phyloP scores from a whole-genome alignment of 345 rosid genomes.

The Acer saccharum region DNA sequence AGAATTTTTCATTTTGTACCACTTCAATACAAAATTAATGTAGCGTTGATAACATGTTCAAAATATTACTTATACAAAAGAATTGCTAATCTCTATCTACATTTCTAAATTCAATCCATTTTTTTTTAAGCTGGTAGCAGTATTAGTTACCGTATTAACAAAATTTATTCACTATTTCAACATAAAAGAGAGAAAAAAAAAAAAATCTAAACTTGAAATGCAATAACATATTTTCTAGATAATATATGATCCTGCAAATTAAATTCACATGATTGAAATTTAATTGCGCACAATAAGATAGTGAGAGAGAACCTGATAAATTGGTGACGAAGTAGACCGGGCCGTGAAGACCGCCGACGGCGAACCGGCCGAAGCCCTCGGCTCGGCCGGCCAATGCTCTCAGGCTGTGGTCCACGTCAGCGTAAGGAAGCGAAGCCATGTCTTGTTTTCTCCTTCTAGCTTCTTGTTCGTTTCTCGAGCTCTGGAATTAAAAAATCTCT shows the following conservation, averaged over 20 bases:
- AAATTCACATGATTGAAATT: not conserved
- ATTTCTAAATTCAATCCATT: not conserved
- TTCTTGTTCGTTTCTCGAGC: not conserved
- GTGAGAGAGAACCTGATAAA: conserved; percentile 50
- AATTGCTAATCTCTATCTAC: not conserved
- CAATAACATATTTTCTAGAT: not conserved
- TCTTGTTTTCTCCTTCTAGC: not conserved
- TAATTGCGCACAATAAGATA: not conserved
- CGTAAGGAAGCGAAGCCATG: conserved; percentile 59
- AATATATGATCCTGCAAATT: not conserved
- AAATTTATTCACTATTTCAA: too few relatives aligned
- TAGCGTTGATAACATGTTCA: too few relatives aligned
- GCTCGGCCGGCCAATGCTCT: conserved; percentile 67
- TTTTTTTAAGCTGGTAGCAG: not conserved
- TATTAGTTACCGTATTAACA: not conserved
- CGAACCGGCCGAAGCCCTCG: conserved; percentile 72
- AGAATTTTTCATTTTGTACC: not conserved
- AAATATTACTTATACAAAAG: not conserved
- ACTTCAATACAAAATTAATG: not conserved
- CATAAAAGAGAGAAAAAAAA: not conserved
- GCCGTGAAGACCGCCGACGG: conserved; percentile 77
- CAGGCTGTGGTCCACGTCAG: conserved; percentile 57
- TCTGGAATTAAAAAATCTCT: too few relatives aligned
- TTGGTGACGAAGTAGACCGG: conserved; percentile 57
- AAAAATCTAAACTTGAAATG: not conserved